phyloP scores from a whole-genome alignment of 108 stramenopile species.

The Fragilariopsis cylindrus region DNA sequence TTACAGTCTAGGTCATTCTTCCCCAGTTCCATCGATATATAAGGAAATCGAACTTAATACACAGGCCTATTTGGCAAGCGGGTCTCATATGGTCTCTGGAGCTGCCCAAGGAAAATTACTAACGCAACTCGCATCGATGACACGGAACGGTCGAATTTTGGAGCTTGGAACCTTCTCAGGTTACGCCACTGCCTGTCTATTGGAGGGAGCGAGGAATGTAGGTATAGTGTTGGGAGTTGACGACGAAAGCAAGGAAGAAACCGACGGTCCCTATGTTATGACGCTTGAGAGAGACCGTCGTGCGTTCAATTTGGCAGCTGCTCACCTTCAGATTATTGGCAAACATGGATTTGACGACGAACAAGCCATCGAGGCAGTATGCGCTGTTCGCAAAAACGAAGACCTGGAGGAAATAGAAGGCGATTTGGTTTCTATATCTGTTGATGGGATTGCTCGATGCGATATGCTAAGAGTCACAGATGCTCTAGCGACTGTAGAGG shows the following conservation, averaged over 20 bases:
- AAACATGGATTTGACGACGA: constrained; percentile 54
- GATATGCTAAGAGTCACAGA: constrained; percentile 70
- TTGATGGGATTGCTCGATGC: constrained; percentile 50
- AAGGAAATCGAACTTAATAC: constrained; percentile 80
- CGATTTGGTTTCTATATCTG: constrained; percentile 37
- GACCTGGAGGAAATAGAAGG: constrained; percentile 28
- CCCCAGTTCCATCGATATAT: constrained; percentile 56
- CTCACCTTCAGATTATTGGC: constrained; percentile 63
- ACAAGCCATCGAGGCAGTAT: constrained; percentile 49
- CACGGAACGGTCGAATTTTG: constrained; percentile 74
- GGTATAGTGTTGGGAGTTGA: constrained; percentile 33
- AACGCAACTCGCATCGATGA: constrained; percentile 71
- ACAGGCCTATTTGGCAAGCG: constrained; percentile 56
- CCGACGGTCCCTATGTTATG: constrained; percentile 73
- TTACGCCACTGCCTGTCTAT: constrained; percentile 87
- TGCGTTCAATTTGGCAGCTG: constrained; percentile 72
- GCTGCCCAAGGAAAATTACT: constrained; percentile 80
- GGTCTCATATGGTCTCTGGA: constrained; percentile 89
- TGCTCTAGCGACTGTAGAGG: constrained; percentile 78
- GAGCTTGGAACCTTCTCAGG: constrained; percentile 95
- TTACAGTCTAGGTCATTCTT: constrained; percentile 70
- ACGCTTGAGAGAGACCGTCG: constrained; percentile 77
- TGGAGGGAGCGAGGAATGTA: constrained; percentile 69
- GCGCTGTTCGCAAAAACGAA: constrained; percentile 32
- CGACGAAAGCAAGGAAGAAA: not conserved